Base-by-base conservation (phyloP, 495 filamentous ascomycete species). In the Podospora fimiseda region DNA sequence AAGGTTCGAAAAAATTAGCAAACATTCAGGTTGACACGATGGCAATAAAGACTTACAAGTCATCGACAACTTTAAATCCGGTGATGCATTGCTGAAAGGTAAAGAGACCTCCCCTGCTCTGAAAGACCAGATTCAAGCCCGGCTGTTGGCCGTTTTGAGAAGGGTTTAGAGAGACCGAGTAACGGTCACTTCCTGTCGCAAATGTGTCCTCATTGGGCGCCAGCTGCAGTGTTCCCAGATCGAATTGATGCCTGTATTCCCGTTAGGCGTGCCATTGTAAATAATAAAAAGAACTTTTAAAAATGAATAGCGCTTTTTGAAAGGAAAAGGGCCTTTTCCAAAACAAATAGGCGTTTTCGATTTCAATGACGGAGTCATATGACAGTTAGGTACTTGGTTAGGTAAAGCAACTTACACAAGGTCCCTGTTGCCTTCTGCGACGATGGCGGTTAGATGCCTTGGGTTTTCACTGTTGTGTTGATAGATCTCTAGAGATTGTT, bases 31-130 rank as follows among this genome's bases (percentile, higher is more conserved):
- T 6, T 2, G 16, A 13, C 3, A 16, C 2, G 14, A 2, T 16
- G 0, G 15, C 6, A 27, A 16, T n/a, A 20, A 20, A 19, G 8
- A 50, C 57, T 22, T 9, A 60, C 53, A 51, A 36, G 33, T 60
- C 46, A 40, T 60, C 58, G 0, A 60, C 58, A 18, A 60, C 48
- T 41, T 56, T 57, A 50, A 53, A 60, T 1, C 58, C 58, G 1
- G 54, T 60, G 21, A 57, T 38, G 9, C 40, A 54, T 33, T 57
- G 37, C 20, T 60, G 58, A n/a, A 57, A 57, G 15, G 16, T 38
- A n/a, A 60, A 57, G 0, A 57, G 46, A 58, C 50, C 51, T 30
- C 47, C 33, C 3, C 37, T 20, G 21, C 18, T 37, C 5, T 50
- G 42, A 27, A 55, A 55, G 21, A 41, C 13, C 45, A 55, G 23